Base-by-base conservation (phyloP, 345 rosid genomes). In the Mercurialis annua region DNA sequence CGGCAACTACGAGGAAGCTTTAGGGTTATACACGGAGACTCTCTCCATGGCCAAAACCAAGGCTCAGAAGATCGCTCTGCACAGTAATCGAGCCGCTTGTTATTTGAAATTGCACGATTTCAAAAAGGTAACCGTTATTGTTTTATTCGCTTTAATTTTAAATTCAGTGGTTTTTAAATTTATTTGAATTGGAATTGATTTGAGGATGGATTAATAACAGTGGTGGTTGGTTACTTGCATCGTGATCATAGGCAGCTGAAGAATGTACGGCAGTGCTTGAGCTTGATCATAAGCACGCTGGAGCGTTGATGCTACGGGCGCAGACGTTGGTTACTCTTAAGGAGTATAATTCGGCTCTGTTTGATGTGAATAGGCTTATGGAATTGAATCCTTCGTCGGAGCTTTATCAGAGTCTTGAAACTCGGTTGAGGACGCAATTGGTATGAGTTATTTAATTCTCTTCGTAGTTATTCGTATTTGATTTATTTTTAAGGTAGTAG, bases 41-140 rank as follows among this genome's bases (percentile, higher is more conserved):
- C 96, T 88, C 64, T 71, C 82, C 26, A 58, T 85, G 62, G 96
- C 96, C 56, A 90, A 82, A 71, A 69, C 88, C 17, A 88, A 80
- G 29, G 81, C 86, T 12, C 97, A 88, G 75, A 88, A 79, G 88
- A 93, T 93, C 81, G 87, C 96, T 64, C 73, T 93, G 66, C 96
- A 93, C 70, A 93, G 98, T 73, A 93, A 93, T 69, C 79, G 97
- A 49, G 98, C 98, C 59, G 97, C 97, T 76, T 93, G 98, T 73
- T 93, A 67, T 65, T 71, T 93, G 77, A 93, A 90, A 57, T 60
- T 93, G 44, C 97, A 86, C 76, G 77, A 80, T 73, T 93, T 93
- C 94, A 76, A 81, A 43, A 80, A 83, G 92, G 97, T 92, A 10
- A 1, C 12, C 4, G 18, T 33, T 21, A 4, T 47, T 38, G 1